Evolutionary conservation across 768 basidiomycete species (phyloP).

Genomic region (Mycena latifolia): DNA sequence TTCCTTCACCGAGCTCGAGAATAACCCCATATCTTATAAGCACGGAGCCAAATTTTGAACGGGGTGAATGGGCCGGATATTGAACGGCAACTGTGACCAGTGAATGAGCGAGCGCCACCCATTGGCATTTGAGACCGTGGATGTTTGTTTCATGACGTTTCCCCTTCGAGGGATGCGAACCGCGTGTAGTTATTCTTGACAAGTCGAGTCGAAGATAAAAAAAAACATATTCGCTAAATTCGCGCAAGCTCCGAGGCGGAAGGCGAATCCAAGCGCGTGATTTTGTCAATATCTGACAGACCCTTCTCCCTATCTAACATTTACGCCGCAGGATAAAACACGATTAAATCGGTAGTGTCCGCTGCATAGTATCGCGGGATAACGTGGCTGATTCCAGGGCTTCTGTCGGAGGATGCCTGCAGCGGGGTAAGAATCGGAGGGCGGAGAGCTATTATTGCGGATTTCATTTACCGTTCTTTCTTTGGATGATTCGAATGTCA

Average conservation of each 20-base stretch:
- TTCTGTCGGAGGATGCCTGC: neutral
- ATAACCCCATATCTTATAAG: too few species aligned
- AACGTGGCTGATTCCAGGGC: conserved; percentile 1
- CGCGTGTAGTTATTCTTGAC: conserved; percentile 16
- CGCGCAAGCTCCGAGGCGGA: neutral
- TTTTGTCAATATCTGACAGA: too few species aligned
- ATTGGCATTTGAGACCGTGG: conserved; percentile 5
- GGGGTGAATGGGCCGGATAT: too few species aligned
- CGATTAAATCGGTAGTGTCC: too few species aligned
- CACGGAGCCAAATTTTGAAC: too few species aligned
- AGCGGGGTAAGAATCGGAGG: conserved; percentile 11
- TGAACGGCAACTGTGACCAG: too few species aligned
- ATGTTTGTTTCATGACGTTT: conserved; percentile 1
- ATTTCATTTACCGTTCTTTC: neutral
- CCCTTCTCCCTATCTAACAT: too few species aligned
- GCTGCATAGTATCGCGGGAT: neutral
- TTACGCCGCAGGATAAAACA: too few species aligned
- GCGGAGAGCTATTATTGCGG: neutral
- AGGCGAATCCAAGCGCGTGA: too few species aligned
- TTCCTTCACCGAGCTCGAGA: too few species aligned
- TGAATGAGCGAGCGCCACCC: neutral
- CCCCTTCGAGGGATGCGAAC: conserved; percentile 28
- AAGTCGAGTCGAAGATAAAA: conserved; percentile 1
- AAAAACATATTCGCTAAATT: neutral
- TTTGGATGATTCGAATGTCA: conserved; percentile 12